These are phyloP conservation scores for Allodekkera sacchari DNA, from an alignment of 805 yeast genomes.

Conservation along the genomic window DNA sequence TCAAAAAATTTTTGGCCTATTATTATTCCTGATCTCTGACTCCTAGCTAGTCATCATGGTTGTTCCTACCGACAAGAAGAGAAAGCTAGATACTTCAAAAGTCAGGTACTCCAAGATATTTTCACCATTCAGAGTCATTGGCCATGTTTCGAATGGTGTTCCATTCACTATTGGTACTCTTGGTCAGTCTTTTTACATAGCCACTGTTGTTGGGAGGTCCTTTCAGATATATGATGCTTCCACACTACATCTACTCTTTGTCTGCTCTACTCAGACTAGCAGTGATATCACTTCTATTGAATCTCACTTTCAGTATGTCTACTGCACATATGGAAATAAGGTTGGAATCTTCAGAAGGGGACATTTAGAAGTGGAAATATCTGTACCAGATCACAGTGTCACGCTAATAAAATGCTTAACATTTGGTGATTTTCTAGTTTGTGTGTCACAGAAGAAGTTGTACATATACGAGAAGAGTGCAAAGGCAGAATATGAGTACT, in stretches of 20 bases:
- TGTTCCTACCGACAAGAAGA: constrained; percentile 3
- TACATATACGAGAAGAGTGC: constrained; percentile 24
- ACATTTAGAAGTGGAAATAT: constrained; percentile 38
- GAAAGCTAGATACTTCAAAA: constrained; percentile 1
- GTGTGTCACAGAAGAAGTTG: constrained; percentile 31
- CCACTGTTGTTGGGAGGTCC: constrained; percentile 80
- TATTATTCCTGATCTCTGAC: neutral
- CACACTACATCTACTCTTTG: constrained; percentile 75
- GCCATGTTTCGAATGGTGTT: constrained; percentile 76
- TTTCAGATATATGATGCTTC: constrained; percentile 93
- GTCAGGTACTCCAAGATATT: constrained; percentile 48
- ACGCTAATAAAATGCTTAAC: constrained; percentile 42
- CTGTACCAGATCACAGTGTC: constrained; percentile 20
- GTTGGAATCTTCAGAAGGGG: constrained; percentile 85
- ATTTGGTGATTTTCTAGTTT: constrained; percentile 76
- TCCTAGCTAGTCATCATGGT: neutral
- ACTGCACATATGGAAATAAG: constrained; percentile 61
- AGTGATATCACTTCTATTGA: constrained; percentile 60
- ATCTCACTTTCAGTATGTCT: constrained; percentile 80
- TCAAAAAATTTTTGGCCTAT: neutral
- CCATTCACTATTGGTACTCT: constrained; percentile 87
- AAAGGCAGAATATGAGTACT: constrained; percentile 52
- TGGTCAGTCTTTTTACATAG: constrained; percentile 81
- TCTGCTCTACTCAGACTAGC: constrained; percentile 71
- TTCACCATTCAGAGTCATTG: constrained; percentile 80